Evolutionary conservation across 129 eudicot genomes (phyloP).

Genomic region (carrot (Daucus carota)): DNA sequence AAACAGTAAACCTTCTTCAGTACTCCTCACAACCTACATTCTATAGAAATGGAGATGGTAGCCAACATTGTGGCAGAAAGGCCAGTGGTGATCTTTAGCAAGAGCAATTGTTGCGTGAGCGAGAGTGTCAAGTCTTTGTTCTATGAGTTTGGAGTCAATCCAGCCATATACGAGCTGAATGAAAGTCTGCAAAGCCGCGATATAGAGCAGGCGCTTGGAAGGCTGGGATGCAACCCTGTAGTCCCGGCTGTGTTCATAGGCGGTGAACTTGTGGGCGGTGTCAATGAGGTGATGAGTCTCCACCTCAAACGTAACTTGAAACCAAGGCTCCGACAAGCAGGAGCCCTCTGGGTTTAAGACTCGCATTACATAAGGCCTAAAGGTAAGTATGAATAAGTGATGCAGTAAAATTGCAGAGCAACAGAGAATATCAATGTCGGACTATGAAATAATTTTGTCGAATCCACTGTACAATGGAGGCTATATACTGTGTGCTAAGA

Average conservation of each 20-base stretch:
- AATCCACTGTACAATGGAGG: not conserved
- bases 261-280: constrained; percentile 14
- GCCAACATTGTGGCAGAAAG: constrained; percentile 31
- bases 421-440: not conserved
- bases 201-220: constrained; percentile 41
- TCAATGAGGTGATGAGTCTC: constrained; percentile 16
- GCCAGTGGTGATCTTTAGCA: constrained; percentile 55
- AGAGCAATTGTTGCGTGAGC: constrained; percentile 42
- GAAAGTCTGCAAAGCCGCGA: constrained; percentile 34
- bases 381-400: not conserved
- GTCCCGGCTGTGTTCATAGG: constrained; percentile 48
- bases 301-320: constrained; percentile 10
- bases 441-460: not conserved
- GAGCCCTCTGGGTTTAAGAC: constrained; percentile 13
- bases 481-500: not conserved
- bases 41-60: constrained; percentile 35
- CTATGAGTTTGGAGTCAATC: constrained; percentile 39
- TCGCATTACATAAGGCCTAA: not conserved
- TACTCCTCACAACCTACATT: constrained; percentile 4
- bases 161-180: constrained; percentile 39
- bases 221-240: constrained; percentile 40
- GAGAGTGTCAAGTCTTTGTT: constrained; percentile 38
- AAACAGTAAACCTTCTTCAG: not conserved
- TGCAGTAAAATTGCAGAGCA: not conserved
- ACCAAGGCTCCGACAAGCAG: constrained; percentile 13